A percentile compares a stretch with the other conserved stretches of the same genome.
Evolutionary conservation across 345 rosid species (phyloP).

Genomic region (Corymbia maculata): DNA sequence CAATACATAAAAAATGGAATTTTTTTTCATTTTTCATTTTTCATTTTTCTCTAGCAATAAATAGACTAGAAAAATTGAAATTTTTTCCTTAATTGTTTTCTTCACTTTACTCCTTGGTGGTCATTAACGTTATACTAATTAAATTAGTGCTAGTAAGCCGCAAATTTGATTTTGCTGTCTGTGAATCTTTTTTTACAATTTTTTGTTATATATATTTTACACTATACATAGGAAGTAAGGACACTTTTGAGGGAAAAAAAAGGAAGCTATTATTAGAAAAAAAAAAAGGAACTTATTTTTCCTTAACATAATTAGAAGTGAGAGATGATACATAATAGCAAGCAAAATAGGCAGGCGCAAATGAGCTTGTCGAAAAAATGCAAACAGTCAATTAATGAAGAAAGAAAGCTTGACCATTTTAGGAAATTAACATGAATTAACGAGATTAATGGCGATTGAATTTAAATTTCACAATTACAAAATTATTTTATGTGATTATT

Average conservation of each 20-base stretch:
- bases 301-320: neutral
- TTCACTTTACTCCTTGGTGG: neutral
- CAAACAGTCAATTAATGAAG: neutral
- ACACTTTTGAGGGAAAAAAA: neutral
- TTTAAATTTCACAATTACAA: neutral
- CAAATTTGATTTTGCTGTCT: neutral
- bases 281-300: neutral
- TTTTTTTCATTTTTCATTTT: too few species aligned
- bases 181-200: neutral
- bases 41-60: neutral
- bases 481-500: neutral
- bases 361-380: neutral
- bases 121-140: neutral
- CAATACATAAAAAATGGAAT: neutral
- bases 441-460: neutral
- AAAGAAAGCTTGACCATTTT: neutral
- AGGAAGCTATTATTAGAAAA: neutral
- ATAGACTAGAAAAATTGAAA: neutral
- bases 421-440: neutral
- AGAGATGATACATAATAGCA: neutral
- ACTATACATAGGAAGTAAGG: neutral
- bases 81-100: neutral
- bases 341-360: neutral
- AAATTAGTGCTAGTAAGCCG: neutral
- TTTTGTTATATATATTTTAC: too few species aligned